Conservation (phyloP, 148 eudicot species). For the Diospyros kaki region DNA sequence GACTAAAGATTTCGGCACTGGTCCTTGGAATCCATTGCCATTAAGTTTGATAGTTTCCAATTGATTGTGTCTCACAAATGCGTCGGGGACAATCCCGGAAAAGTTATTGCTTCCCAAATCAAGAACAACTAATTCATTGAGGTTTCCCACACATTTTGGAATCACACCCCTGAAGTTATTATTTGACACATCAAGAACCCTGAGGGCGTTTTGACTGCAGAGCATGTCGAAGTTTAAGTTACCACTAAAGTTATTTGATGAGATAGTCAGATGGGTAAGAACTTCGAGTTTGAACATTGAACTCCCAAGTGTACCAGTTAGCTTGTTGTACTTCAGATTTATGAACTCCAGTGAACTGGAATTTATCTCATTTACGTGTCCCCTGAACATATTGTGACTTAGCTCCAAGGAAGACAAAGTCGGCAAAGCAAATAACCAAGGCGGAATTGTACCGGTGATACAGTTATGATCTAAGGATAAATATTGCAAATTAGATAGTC, state of each 20-base stretch:
- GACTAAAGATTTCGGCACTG: not conserved
- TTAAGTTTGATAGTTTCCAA: not conserved
- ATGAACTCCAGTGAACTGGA: constrained; percentile 7
- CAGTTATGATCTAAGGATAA: too few species aligned
- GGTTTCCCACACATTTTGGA: too few species aligned
- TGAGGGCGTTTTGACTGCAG: constrained; percentile 14
- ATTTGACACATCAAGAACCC: constrained; percentile 20
- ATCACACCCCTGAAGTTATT: constrained; percentile 9
- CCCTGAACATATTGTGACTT: constrained; percentile 23
- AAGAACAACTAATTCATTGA: not conserved
- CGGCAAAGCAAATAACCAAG: not conserved
- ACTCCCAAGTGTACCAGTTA: constrained; percentile 17
- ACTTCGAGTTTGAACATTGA: not conserved
- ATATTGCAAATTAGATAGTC: too few species aligned
- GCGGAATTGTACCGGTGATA: constrained; percentile 23
- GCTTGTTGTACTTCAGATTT: constrained; percentile 13
- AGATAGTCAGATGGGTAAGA: not conserved
- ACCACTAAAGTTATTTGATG: constrained; percentile 2
- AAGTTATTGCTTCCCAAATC: not conserved
- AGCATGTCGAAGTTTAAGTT: not conserved
- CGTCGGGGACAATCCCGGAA: not conserved
- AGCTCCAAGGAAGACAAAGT: constrained; percentile 27
- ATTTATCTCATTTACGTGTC: not conserved
- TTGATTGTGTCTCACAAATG: not conserved
- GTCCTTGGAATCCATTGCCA: not conserved